These are phyloP conservation scores for Blastobotrys peoriensis DNA, from an alignment of 805 yeast genomes.

Conservation along the genomic window DNA sequence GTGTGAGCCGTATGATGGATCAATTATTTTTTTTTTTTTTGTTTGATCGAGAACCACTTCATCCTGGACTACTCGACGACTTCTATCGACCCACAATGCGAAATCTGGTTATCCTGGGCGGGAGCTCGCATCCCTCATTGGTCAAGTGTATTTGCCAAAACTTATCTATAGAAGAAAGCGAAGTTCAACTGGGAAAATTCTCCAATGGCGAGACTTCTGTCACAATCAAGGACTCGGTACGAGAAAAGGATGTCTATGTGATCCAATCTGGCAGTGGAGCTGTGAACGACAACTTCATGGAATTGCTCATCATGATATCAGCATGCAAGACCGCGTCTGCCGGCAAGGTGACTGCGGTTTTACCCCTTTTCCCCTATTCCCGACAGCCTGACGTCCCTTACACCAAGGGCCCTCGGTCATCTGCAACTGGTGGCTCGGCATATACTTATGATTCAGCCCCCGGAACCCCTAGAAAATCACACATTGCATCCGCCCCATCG, in stretches of 20 bases:
- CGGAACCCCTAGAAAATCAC: slow-evolving; percentile 36
- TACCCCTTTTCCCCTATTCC: slow-evolving; percentile 92
- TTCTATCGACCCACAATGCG: too few species aligned
- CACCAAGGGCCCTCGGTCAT: slow-evolving; percentile 58
- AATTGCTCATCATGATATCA: slow-evolving; percentile 74
- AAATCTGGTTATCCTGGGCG: slow-evolving; percentile 83
- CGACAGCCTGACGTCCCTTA: slow-evolving; percentile 94
- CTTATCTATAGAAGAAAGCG: slow-evolving; percentile 67
- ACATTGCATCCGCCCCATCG: slow-evolving; percentile 5
- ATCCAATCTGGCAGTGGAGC: slow-evolving; percentile 83
- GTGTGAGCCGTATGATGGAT: neutral
- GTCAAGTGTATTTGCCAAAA: slow-evolving; percentile 70
- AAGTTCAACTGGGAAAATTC: slow-evolving; percentile 47
- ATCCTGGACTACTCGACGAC: too few species aligned
- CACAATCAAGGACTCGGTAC: slow-evolving; percentile 76
- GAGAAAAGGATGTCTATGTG: slow-evolving; percentile 94
- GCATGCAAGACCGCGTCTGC: slow-evolving; percentile 94
- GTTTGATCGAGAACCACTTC: too few species aligned
- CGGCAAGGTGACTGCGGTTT: slow-evolving; percentile 77
- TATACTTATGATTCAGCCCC: slow-evolving; percentile 50
- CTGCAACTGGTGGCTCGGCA: slow-evolving; percentile 25
- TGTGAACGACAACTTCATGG: slow-evolving; percentile 82
- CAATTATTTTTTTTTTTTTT: neutral
- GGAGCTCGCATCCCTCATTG: slow-evolving; percentile 79
- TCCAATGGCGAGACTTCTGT: slow-evolving; percentile 95